Evolutionary conservation across 441 rosid species (phyloP).

Genomic region (Brassica hybrid): DNA sequence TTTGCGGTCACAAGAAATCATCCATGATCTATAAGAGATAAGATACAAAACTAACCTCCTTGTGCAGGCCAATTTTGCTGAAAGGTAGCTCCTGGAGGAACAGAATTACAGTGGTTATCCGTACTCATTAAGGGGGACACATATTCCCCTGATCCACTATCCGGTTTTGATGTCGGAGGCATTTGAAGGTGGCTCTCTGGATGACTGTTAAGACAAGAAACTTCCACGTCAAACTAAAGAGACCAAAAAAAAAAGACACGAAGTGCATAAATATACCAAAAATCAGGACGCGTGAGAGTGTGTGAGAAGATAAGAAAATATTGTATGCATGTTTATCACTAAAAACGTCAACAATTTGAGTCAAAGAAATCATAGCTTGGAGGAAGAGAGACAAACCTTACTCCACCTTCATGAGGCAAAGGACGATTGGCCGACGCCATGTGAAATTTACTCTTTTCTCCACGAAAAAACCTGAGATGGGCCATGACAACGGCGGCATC

Average conservation of each 20-base stretch:
- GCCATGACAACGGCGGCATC: constrained; percentile 86
- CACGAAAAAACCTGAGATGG: constrained; percentile 79
- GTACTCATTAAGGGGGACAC: constrained; percentile 65
- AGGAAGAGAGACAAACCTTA: constrained; percentile 55
- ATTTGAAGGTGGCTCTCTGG: constrained; percentile 51
- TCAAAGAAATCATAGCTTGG: constrained; percentile 20
- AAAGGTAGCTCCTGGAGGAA: constrained; percentile 54
- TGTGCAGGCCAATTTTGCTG: constrained; percentile 59
- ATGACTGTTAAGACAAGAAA: constrained; percentile 50
- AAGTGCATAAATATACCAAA: constrained; percentile 13
- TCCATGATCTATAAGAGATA: constrained; percentile 42
- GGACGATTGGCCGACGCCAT: constrained; percentile 51
- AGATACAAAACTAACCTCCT: constrained; percentile 60
- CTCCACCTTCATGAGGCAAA: constrained; percentile 61
- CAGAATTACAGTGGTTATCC: constrained; percentile 53
- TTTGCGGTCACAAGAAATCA: constrained; percentile 19
- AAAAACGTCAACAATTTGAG: constrained; percentile 9
- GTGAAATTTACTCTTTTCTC: constrained; percentile 61
- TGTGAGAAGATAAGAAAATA: constrained; percentile 19
- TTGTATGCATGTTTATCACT: background rate
- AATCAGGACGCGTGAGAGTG: constrained; percentile 22
- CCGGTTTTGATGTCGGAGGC: constrained; percentile 51
- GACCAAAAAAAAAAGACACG: background rate
- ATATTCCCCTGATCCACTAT: constrained; percentile 67
- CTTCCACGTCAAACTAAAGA: constrained; percentile 32